Evolutionary conservation across 805 yeast species (phyloP).

Genomic region (Lachancea fermentati): DNA sequence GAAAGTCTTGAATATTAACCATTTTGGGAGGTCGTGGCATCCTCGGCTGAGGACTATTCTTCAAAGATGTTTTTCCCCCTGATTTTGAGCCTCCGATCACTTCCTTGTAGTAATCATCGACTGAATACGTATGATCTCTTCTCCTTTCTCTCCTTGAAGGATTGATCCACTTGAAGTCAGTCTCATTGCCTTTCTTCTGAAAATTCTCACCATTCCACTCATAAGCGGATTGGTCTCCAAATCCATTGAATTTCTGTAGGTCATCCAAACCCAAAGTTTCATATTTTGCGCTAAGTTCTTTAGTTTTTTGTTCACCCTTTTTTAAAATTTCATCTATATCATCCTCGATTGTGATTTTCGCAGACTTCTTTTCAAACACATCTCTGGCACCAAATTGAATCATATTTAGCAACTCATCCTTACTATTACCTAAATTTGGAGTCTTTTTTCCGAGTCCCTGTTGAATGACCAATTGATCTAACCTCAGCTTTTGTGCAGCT

Average conservation of each 20-base stretch:
- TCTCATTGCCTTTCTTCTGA: conserved; percentile 36
- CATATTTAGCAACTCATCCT: conserved; percentile 89
- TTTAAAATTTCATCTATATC: conserved; percentile 81
- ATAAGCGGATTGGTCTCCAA: conserved; percentile 78
- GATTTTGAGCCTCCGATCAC: conserved; percentile 37
- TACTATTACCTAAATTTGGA: conserved; percentile 39
- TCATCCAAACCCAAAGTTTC: conserved; percentile 88
- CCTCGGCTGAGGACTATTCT: conserved; percentile 38
- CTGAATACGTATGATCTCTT: conserved; percentile 68
- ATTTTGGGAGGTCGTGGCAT: conserved; percentile 57
- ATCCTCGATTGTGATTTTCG: conserved; percentile 35
- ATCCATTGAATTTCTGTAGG: conserved; percentile 72
- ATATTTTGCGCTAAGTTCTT: conserved; percentile 71
- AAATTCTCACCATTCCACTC: conserved; percentile 92
- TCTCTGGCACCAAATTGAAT: conserved; percentile 94
- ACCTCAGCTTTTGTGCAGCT: conserved; percentile 87
- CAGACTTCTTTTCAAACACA: conserved; percentile 56
- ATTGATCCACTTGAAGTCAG: conserved; percentile 54
- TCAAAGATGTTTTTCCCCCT: conserved; percentile 22
- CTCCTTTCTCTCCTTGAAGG: conserved; percentile 57
- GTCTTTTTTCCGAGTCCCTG: conserved; percentile 60
- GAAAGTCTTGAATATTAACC: conserved; percentile 64
- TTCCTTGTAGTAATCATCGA: conserved; percentile 72
- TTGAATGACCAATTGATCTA: conserved; percentile 93
- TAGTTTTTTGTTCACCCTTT: conserved; percentile 79